phyloP scores from a whole-genome alignment of 116 monocot genomes.

The Iris pallida region DNA sequence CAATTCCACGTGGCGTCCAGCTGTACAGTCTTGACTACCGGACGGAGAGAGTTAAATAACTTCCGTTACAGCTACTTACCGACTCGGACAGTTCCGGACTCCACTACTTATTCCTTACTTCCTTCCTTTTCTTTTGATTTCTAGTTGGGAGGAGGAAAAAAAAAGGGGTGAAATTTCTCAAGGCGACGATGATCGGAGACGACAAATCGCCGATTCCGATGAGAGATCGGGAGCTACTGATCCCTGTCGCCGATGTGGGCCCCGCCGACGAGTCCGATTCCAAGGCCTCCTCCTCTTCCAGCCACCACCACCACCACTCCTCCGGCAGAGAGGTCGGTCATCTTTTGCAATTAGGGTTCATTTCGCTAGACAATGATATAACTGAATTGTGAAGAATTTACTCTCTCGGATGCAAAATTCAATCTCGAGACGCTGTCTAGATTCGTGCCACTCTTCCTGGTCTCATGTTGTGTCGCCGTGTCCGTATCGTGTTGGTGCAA shows the following conservation, averaged over 20 bases:
- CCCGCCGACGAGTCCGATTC: conserved; percentile 23
- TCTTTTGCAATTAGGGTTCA: neutral
- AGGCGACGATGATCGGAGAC: conserved; percentile 22
- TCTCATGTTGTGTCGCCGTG: neutral
- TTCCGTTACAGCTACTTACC: too few relatives aligned
- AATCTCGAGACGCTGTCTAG: neutral
- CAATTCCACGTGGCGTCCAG: too few relatives aligned
- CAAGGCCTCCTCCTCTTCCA: conserved; percentile 31
- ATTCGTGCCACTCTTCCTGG: neutral
- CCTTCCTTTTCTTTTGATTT: neutral
- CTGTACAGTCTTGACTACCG: too few relatives aligned
- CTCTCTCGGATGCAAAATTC: neutral
- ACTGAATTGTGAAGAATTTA: neutral
- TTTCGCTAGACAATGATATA: neutral
- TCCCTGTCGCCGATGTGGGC: conserved; percentile 39
- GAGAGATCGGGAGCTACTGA: conserved; percentile 65
- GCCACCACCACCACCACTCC: conserved; percentile 28
- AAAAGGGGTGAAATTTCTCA: neutral
- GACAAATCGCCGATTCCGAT: conserved; percentile 22
- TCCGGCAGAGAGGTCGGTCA: conserved; percentile 58
- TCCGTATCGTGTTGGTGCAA: neutral
- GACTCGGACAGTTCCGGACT: neutral
- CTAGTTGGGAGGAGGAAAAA: neutral
- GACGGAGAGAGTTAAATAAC: too few relatives aligned
- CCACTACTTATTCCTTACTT: neutral